Conservation (phyloP, 2,329 filamentous ascomycete genomes). For the Cytospora paraplurivora region DNA sequence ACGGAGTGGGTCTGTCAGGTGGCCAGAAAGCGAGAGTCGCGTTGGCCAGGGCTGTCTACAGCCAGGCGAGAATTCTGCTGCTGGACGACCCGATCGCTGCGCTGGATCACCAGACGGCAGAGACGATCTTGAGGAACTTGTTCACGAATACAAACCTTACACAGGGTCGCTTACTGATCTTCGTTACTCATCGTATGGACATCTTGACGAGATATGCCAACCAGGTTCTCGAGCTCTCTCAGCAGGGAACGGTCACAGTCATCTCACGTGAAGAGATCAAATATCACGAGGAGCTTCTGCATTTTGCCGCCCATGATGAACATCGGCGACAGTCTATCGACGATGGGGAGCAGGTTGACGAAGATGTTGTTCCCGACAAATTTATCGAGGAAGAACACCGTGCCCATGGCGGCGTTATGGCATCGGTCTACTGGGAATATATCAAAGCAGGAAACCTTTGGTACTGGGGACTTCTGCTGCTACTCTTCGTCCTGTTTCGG, state of each 20-base stretch:
- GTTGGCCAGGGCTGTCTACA: conserved; percentile 64
- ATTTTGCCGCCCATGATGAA: conserved; percentile 39
- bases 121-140: conserved; percentile 61
- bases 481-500: conserved; percentile 65
- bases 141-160: conserved; percentile 44
- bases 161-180: conserved; percentile 69
- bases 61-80: conserved; percentile 56
- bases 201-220: conserved; percentile 72
- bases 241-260: conserved; percentile 38
- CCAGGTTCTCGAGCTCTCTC: conserved; percentile 71
- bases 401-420: conserved; percentile 73
- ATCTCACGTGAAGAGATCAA: conserved; percentile 35
- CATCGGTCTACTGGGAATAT: conserved; percentile 80
- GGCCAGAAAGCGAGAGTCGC: conserved; percentile 66
- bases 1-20: conserved; percentile 63
- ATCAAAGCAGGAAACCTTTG: conserved; percentile 76
- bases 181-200: conserved; percentile 80
- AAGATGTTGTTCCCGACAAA: conserved; percentile 52
- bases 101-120: conserved; percentile 64
- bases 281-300: conserved; percentile 45
- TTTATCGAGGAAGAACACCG: conserved; percentile 80
- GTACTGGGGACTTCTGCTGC: conserved; percentile 70
- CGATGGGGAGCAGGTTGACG: conserved; percentile 32
- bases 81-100: conserved; percentile 66
- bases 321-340: conserved; percentile 38